A percentile compares a stretch with the other conserved stretches of the same genome.
Evolutionary conservation across 208 protist genomes (phyloP).

Genomic region (Histomonas meleagridis): DNA sequence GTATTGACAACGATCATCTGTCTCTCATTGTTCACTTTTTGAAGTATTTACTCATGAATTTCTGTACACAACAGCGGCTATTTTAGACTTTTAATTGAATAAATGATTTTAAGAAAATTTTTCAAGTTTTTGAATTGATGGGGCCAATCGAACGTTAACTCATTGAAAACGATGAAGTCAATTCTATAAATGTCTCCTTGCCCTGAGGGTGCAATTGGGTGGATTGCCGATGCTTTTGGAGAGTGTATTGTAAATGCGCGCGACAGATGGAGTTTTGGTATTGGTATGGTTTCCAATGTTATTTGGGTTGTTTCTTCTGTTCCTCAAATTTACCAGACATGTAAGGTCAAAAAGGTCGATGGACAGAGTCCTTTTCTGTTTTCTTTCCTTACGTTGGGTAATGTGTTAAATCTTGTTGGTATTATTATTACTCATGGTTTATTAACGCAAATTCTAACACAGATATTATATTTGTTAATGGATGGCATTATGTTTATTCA

Average conservation of each 20-base stretch:
- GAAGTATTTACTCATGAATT: too few species aligned
- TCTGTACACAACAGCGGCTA: too few species aligned
- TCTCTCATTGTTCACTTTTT: too few species aligned
- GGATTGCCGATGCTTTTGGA: background rate
- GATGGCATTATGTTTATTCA: slow-evolving; percentile 1
- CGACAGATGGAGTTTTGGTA: slow-evolving; percentile 24
- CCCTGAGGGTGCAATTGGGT: background rate
- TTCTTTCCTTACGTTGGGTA: background rate
- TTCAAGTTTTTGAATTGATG: too few species aligned
- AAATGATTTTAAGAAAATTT: too few species aligned
- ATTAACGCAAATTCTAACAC: background rate
- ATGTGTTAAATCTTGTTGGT: background rate
- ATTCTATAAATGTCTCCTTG: too few species aligned
- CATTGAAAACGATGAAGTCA: too few species aligned
- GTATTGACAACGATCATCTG: too few species aligned
- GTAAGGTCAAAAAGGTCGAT: background rate
- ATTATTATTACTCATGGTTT: background rate
- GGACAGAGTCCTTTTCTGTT: slow-evolving; percentile 25
- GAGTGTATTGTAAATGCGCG: background rate
- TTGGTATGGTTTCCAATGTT: slow-evolving; percentile 11
- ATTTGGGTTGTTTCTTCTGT: background rate
- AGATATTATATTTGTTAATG: background rate
- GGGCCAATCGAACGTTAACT: too few species aligned
- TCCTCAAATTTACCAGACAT: background rate
- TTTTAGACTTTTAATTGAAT: too few species aligned